A percentile compares a stretch with the other conserved stretches of the same genome.
These are phyloP conservation scores for Dendryphion nanum DNA, from an alignment of 2,329 filamentous ascomycete species.

Conservation along the genomic window DNA sequence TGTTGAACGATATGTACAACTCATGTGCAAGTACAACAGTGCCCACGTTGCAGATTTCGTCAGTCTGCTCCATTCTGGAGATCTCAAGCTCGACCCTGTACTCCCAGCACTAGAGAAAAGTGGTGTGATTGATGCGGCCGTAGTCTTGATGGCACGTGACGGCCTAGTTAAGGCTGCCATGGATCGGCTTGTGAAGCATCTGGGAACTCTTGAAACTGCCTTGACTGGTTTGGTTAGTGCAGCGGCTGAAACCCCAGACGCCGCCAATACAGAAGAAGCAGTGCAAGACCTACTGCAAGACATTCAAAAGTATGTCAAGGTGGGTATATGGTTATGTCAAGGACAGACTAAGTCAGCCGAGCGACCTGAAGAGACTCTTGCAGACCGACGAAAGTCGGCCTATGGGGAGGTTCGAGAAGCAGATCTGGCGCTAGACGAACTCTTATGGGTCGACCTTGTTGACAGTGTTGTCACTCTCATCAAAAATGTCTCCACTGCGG, in stretches of 20 bases:
- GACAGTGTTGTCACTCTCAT: slow-evolving; percentile 59
- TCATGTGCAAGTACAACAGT: slow-evolving; percentile 87
- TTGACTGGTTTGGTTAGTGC: slow-evolving; percentile 71
- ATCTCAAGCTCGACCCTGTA: slow-evolving; percentile 76
- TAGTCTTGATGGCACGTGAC: slow-evolving; percentile 85
- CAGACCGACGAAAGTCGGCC: slow-evolving; percentile 35
- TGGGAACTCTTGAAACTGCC: slow-evolving; percentile 76
- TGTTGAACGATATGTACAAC: slow-evolving; percentile 78
- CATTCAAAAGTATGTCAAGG: slow-evolving; percentile 84
- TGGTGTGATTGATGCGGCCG: slow-evolving; percentile 87
- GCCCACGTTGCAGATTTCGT: slow-evolving; percentile 84
- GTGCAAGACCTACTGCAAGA: slow-evolving; percentile 72
- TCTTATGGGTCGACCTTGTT: slow-evolving; percentile 65
- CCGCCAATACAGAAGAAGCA: slow-evolving; percentile 60
- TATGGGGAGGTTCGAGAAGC: slow-evolving; percentile 52
- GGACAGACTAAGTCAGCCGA: slow-evolving; percentile 67
- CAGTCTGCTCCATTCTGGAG: slow-evolving; percentile 69
- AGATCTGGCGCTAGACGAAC: slow-evolving; percentile 60
- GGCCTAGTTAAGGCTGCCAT: slow-evolving; percentile 82
- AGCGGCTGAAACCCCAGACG: slow-evolving; percentile 56
- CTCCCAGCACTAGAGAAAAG: slow-evolving; percentile 86
- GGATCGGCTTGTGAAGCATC: slow-evolving; percentile 76
- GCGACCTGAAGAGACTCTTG: slow-evolving; percentile 36
- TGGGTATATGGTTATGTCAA: slow-evolving; percentile 95
- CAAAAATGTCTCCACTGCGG: slow-evolving; percentile 45